Percentiles rank a stretch among this genome's conserved stretches.
Conservation (phyloP, 164 flowering plant species). For the Stephania japonica region DNA sequence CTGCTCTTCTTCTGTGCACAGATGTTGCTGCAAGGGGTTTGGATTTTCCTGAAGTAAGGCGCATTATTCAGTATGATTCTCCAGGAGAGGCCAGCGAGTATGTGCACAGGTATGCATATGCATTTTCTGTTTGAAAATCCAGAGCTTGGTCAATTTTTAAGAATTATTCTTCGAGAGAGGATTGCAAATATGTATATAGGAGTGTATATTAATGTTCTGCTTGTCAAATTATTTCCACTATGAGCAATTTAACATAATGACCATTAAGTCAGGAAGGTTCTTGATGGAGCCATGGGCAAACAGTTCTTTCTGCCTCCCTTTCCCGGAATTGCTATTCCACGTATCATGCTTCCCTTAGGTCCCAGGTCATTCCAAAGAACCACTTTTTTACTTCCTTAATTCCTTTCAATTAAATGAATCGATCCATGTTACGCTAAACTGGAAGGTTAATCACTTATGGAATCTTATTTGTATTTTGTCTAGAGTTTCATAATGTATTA, state of each 20-base stretch:
- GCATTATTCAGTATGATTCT: conserved; percentile 91
- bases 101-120: conserved; percentile 67
- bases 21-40: conserved; percentile 96
- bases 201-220: too few relatives aligned
- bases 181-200: too few relatives aligned
- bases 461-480: neutral
- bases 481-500: neutral
- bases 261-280: neutral
- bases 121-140: neutral
- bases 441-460: neutral
- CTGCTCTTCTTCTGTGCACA: conserved; percentile 75
- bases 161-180: too few relatives aligned
- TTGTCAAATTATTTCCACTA: too few relatives aligned
- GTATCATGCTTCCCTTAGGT: neutral
- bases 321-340: neutral
- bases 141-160: too few relatives aligned
- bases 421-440: neutral
- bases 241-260: too few relatives aligned
- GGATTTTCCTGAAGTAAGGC: conserved; percentile 83
- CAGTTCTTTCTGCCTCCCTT: neutral
- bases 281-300: neutral
- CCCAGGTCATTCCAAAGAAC: neutral
- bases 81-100: conserved; percentile 97
- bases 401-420: neutral
- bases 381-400: neutral